Percentiles rank a stretch among this genome's conserved stretches.
Evolutionary conservation across 495 filamentous ascomycete species (phyloP).

Genomic region (Penicillium paxilli): DNA sequence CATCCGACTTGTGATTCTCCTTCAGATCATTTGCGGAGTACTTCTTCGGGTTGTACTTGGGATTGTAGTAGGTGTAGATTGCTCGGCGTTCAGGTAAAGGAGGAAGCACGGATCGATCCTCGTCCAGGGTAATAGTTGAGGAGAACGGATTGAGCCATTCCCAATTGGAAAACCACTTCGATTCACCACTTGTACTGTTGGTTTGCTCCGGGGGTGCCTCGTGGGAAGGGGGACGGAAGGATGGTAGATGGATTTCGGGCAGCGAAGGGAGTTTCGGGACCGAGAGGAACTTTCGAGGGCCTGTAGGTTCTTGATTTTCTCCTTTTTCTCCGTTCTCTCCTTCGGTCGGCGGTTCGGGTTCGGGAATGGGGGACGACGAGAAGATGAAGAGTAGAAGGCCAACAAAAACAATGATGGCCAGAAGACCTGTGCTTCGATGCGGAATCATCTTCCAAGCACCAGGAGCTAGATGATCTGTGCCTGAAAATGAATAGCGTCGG

Average conservation of each 20-base stretch:
- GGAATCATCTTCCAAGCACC: slow-evolving; percentile 39
- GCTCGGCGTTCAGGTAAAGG: slow-evolving; percentile 68
- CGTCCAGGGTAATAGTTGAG: slow-evolving; percentile 78
- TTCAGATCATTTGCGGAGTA: slow-evolving; percentile 54
- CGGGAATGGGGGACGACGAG: slow-evolving; percentile 39
- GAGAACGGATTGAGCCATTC: slow-evolving; percentile 92
- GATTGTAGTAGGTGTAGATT: slow-evolving; percentile 94
- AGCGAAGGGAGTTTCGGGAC: slow-evolving; percentile 44
- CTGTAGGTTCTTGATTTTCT: slow-evolving; percentile 8
- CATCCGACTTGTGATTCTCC: slow-evolving; percentile 66
- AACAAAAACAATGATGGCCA: slow-evolving; percentile 44
- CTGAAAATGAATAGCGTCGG: background rate
- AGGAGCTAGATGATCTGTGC: too few relatives aligned
- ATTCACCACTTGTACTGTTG: slow-evolving; percentile 75
- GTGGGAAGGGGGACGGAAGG: slow-evolving; percentile 71
- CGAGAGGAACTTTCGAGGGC: slow-evolving; percentile 36
- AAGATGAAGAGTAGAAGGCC: slow-evolving; percentile 47
- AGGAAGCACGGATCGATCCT: slow-evolving; percentile 83
- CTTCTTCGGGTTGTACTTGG: slow-evolving; percentile 41
- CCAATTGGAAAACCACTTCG: slow-evolving; percentile 84
- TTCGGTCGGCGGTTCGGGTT: slow-evolving; percentile 24
- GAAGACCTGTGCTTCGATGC: slow-evolving; percentile 42
- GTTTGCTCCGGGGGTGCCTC: slow-evolving; percentile 75
- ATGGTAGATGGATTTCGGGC: slow-evolving; percentile 36
- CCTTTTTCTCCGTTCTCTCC: slow-evolving; percentile 19